phyloP scores from a whole-genome alignment of 2,329 filamentous ascomycete species.

The Phoma sp. region DNA sequence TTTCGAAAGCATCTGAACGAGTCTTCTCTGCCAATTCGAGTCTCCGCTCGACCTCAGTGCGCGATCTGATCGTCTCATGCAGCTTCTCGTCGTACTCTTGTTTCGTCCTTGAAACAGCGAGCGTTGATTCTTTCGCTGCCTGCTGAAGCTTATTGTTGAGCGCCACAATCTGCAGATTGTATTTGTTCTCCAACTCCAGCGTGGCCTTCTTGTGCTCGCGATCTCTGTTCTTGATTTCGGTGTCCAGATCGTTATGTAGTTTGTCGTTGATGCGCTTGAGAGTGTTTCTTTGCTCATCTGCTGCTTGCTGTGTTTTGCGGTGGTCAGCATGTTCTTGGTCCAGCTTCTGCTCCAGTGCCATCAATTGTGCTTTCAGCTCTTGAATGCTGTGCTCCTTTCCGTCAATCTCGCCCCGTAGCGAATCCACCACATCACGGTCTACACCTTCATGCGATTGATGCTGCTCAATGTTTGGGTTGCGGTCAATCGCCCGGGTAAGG shows the following conservation, averaged over 20 bases:
- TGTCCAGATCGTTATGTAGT: constrained; percentile 72
- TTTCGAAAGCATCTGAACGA: constrained; percentile 35
- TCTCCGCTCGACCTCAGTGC: constrained; percentile 36
- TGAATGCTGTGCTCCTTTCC: constrained; percentile 70
- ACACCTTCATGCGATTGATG: constrained; percentile 87
- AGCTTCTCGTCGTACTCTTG: constrained; percentile 46
- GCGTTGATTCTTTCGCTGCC: constrained; percentile 34
- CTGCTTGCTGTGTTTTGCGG: constrained; percentile 63
- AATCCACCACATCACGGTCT: constrained; percentile 91
- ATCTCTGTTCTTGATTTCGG: constrained; percentile 63
- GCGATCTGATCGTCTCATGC: constrained; percentile 31
- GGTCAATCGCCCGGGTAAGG: constrained; percentile 82
- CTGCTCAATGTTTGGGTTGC: constrained; percentile 86
- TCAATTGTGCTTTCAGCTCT: constrained; percentile 62
- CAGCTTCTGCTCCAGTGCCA: constrained; percentile 63
- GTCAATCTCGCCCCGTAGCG: constrained; percentile 76
- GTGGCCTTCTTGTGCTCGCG: constrained; percentile 41
- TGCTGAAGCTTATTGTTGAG: constrained; percentile 47
- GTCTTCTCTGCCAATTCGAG: constrained; percentile 35
- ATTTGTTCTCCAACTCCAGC: constrained; percentile 56
- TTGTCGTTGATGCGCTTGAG: constrained; percentile 73
- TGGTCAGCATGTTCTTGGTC: constrained; percentile 78
- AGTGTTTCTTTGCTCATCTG: constrained; percentile 55
- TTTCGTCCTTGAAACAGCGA: constrained; percentile 35
- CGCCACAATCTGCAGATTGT: constrained; percentile 50